Percentiles rank a stretch among this genome's conserved stretches.
phyloP scores from a whole-genome alignment of 2,329 filamentous ascomycete genomes.

The Pseudocercospora fuligena region DNA sequence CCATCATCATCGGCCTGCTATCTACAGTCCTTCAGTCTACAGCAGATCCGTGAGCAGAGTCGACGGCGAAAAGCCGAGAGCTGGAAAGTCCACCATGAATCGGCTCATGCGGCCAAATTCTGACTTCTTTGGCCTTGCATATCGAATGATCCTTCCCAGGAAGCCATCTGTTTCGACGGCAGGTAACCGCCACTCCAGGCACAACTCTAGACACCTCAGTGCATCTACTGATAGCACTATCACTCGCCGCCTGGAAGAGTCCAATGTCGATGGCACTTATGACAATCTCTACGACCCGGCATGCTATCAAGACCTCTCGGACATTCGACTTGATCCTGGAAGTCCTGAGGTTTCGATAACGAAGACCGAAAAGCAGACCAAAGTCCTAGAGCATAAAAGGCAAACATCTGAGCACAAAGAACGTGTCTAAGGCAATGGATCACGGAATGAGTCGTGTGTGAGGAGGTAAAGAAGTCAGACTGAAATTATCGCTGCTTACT shows the following conservation, averaged over 20 bases:
- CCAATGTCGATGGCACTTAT: slow-evolving; percentile 7
- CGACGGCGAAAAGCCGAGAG: slow-evolving; percentile 8
- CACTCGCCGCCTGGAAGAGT: slow-evolving; percentile 17
- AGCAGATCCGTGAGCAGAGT: slow-evolving; percentile 17
- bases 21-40: slow-evolving; percentile 20
- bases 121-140: slow-evolving; percentile 16
- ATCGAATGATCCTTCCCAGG: slow-evolving; percentile 20
- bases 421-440: not conserved
- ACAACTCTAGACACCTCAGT: slow-evolving; percentile 8
- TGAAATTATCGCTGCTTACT: not conserved
- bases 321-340: not conserved
- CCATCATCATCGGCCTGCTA: not conserved
- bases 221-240: slow-evolving; percentile 20
- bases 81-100: not conserved
- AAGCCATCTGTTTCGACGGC: slow-evolving; percentile 1
- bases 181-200: not conserved
- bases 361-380: not conserved
- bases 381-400: not conserved
- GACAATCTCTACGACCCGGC: slow-evolving; percentile 1
- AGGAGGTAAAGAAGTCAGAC: too few relatives aligned
- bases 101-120: slow-evolving; percentile 2
- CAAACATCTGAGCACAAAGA: slow-evolving; percentile 7
- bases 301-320: not conserved
- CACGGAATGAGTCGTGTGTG: not conserved
- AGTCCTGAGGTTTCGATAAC: not conserved